A percentile compares a stretch with the other conserved stretches of the same genome.
Evolutionary conservation across 2,329 filamentous ascomycete species (phyloP).

Genomic region (Didymosphaeria variabile): DNA sequence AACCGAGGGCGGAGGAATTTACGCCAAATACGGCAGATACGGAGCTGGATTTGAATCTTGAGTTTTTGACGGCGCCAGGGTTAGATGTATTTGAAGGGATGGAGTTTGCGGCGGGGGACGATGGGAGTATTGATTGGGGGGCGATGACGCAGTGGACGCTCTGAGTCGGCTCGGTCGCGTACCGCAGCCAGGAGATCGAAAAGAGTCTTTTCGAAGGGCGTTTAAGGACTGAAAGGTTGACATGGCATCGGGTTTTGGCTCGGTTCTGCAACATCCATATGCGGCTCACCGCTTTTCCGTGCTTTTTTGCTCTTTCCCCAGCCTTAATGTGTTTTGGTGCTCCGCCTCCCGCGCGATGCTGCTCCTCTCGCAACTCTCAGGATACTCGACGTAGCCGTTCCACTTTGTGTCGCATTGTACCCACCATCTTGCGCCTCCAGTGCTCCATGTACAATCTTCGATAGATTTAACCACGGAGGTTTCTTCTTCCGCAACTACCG

Average conservation of each 20-base stretch:
- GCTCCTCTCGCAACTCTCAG: constrained; percentile 28
- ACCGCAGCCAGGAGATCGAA: neutral
- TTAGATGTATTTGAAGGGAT: constrained; percentile 41
- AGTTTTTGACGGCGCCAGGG: constrained; percentile 36
- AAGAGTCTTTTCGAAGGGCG: too few species aligned
- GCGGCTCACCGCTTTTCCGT: neutral
- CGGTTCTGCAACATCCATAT: neutral
- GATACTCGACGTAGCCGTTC: constrained; percentile 22
- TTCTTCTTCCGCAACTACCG: neutral
- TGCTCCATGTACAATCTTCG: neutral
- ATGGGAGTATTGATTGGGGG: constrained; percentile 24
- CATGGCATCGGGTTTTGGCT: neutral
- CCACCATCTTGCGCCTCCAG: constrained; percentile 1
- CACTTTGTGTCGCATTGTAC: constrained; percentile 12
- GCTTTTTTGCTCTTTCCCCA: neutral
- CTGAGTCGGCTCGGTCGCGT: constrained; percentile 7
- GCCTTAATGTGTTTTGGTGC: neutral
- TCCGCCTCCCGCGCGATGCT: constrained; percentile 22
- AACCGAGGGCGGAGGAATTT: constrained; percentile 26
- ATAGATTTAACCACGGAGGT: neutral
- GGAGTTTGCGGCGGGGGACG: constrained; percentile 32
- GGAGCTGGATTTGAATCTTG: constrained; percentile 30
- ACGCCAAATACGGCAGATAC: constrained; percentile 24
- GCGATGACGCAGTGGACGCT: constrained; percentile 39
- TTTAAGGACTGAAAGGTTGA: neutral